A percentile compares a stretch with the other conserved stretches of the same genome.
These are phyloP conservation scores for Adenanthera pavonina DNA, from an alignment of 306 rosid genomes.

Conservation along the genomic window DNA sequence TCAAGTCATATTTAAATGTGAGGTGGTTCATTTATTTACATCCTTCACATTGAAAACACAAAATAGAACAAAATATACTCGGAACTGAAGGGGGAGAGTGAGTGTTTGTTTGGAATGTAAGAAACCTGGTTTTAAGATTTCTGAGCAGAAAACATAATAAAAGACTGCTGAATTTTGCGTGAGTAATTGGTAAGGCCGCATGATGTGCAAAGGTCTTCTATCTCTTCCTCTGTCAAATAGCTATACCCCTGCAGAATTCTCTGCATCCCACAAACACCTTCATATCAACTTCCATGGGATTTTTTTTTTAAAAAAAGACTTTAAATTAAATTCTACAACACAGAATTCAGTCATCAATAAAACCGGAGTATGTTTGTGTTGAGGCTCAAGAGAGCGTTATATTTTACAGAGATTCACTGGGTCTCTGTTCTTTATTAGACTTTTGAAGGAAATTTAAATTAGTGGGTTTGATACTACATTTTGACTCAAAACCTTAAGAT, in stretches of 20 bases:
- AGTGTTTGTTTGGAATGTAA: slow-evolving; percentile 36
- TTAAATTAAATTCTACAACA: slow-evolving; percentile 7
- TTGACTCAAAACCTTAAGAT: not conserved
- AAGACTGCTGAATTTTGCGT: slow-evolving; percentile 62
- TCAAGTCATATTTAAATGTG: too few relatives aligned
- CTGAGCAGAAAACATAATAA: slow-evolving; percentile 81
- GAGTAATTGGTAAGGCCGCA: slow-evolving; percentile 75
- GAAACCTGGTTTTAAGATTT: slow-evolving; percentile 56
- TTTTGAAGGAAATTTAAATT: too few relatives aligned
- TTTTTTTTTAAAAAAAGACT: not conserved
- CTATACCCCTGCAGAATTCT: slow-evolving; percentile 40
- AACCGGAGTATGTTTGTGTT: not conserved
- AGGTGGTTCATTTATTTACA: too few relatives aligned
- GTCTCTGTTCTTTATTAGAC: too few relatives aligned
- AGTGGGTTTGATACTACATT: not conserved
- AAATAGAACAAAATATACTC: not conserved
- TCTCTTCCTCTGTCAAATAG: slow-evolving; percentile 67
- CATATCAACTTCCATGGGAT: slow-evolving; percentile 14
- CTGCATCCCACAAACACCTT: slow-evolving; percentile 44
- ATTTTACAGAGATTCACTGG: too few relatives aligned
- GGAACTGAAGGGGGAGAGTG: slow-evolving; percentile 6
- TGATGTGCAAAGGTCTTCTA: slow-evolving; percentile 63
- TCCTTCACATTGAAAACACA: too few relatives aligned
- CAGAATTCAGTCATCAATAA: not conserved
- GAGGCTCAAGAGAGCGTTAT: not conserved